Percentiles rank a stretch among this genome's conserved stretches.
Conservation (phyloP, 306 rosid species). For the Cicer arietinum region DNA sequence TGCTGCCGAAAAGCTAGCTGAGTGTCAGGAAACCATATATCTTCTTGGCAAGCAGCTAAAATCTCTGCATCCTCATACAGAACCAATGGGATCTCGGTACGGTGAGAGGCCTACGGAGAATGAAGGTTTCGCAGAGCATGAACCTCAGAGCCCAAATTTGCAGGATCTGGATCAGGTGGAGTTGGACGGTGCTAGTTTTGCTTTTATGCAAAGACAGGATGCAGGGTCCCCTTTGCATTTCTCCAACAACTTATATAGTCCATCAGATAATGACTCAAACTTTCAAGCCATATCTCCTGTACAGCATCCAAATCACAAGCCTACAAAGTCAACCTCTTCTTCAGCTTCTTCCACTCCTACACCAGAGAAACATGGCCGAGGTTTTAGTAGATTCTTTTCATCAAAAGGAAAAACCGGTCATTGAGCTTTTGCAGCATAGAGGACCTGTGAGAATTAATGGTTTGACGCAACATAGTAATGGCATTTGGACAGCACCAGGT, state of each 20-base stretch:
- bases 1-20: slow-evolving; percentile 94
- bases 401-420: slow-evolving; percentile 75
- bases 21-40: slow-evolving; percentile 98
- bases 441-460: slow-evolving; percentile 42
- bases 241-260: slow-evolving; percentile 60
- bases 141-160: slow-evolving; percentile 59
- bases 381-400: slow-evolving; percentile 95
- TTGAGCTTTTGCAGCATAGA: slow-evolving; percentile 54
- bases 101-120: slow-evolving; percentile 57
- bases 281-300: slow-evolving; percentile 58
- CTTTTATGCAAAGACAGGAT: slow-evolving; percentile 53
- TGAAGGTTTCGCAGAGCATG: slow-evolving; percentile 60
- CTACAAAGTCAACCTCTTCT: slow-evolving; percentile 75
- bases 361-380: slow-evolving; percentile 83
- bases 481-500: slow-evolving; percentile 26
- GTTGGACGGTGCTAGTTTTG: slow-evolving; percentile 61
- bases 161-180: slow-evolving; percentile 59
- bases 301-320: slow-evolving; percentile 59
- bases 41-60: slow-evolving; percentile 95
- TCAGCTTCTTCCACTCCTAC: slow-evolving; percentile 78
- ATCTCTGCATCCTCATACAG: slow-evolving; percentile 76
- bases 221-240: slow-evolving; percentile 68
- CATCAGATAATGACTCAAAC: slow-evolving; percentile 68
- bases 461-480: slow-evolving; percentile 20
- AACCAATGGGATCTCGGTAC: slow-evolving; percentile 56